Evolutionary conservation across 2,329 filamentous ascomycete genomes (phyloP).

Genomic region (Chaetomium olivaceum): DNA sequence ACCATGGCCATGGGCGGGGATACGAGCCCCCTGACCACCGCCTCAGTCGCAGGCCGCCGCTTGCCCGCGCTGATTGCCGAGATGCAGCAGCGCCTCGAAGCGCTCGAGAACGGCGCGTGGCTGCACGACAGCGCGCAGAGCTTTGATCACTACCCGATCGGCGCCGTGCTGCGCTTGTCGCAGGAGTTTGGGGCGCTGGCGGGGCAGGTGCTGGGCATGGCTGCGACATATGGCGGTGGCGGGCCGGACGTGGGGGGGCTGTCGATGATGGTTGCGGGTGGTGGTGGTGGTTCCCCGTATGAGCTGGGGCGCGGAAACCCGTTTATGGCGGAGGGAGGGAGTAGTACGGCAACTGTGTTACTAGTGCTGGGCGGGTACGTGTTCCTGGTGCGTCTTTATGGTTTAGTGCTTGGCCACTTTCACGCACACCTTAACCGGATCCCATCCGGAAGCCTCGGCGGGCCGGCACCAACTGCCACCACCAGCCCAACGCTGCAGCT

Average conservation of each 20-base stretch:
- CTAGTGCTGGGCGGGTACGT: neutral
- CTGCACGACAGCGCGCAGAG: neutral
- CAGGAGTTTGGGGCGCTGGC: neutral
- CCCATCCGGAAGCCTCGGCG: neutral
- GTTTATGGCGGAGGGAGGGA: neutral
- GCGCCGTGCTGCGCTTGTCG: neutral
- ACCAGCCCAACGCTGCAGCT: neutral
- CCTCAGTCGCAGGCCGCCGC: neutral
- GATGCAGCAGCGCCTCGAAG: neutral
- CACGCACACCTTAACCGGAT: neutral
- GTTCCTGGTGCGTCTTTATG: neutral
- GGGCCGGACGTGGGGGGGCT: neutral
- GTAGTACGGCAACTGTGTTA: neutral
- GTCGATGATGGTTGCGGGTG: neutral
- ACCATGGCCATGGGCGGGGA: neutral
- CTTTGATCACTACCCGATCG: slow-evolving; percentile 1
- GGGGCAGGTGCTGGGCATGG: neutral
- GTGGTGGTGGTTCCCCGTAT: neutral
- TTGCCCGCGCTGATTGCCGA: neutral
- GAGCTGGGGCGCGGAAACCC: neutral
- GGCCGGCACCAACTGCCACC: neutral
- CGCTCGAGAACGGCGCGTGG: slow-evolving; percentile 1
- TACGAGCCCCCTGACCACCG: neutral
- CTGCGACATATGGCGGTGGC: neutral
- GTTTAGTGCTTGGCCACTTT: neutral